Base-by-base conservation (phyloP, 495 filamentous ascomycete genomes). In the Neurospora pannonica region DNA sequence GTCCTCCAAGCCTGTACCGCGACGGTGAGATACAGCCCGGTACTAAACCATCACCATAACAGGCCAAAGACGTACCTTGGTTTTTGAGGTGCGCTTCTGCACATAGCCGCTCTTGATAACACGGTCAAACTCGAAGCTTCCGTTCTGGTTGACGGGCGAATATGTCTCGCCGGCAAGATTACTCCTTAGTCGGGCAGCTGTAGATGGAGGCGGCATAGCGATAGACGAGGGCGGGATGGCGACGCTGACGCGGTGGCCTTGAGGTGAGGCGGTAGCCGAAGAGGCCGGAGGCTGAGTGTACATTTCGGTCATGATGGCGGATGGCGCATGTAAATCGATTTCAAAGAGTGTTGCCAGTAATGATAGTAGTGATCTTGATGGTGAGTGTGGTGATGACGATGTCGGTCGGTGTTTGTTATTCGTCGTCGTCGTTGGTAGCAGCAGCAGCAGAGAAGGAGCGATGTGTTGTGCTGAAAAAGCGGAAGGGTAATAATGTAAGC, bases 51-150 rank as follows among this genome's bases (percentile, higher is more conserved):
- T 17, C 17, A 73, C 72, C 75, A 71, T 37, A 38, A 72, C 46
- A 40, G 31, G 72, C 38, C 48, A 72, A n/a, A 31, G 38, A 76
- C 83, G 73, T 82, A 97, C 96, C 90, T 97, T 97, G 71, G 95
- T 98, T 84, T 96, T 97, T 71, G 93, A 91, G 15, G 94, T 95
- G 40, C 95, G 90, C 81, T 97, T 97, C 76, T 89, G 87, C 46
- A 97, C 91, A 77, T 90, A 91, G 28, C 95, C 95, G 70, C 90
- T 90, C 83, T 97, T 97, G 78, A 98, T 83, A 48, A 98, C 93
- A 19, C 94, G 90, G 80, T 99, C 96, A 78, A 97, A 96, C 77
- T 94, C 94, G 81, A 97, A 99, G 79, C 93, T 94, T 42, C 96
- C 96, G 79, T 98, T 94, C 82, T 97, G 93, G 78, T 97, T 96